Percentiles rank a stretch among this genome's conserved stretches.
Conservation (phyloP, 371 early-diverging fungal genomes). For the Fennellomyces sp. region DNA sequence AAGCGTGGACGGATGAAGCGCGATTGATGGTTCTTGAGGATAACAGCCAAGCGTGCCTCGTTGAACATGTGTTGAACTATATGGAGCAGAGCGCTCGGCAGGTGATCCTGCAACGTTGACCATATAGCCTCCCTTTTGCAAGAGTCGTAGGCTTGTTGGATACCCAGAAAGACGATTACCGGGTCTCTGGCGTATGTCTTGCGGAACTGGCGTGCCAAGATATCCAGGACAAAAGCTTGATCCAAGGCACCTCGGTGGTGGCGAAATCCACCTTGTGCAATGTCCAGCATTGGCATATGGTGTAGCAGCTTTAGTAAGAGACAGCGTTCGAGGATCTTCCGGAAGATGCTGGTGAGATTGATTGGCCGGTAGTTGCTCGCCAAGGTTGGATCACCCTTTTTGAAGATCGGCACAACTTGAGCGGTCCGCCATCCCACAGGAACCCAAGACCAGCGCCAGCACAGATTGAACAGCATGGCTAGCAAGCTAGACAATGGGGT, state of each 20-base stretch:
- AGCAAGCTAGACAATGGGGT: slow-evolving; percentile 4
- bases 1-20: background rate
- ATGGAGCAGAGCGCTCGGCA: background rate
- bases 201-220: background rate
- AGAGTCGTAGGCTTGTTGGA: slow-evolving; percentile 16
- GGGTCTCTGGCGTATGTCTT: background rate
- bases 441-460: slow-evolving; percentile 19
- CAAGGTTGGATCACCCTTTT: slow-evolving; percentile 19
- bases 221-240: slow-evolving; percentile 19
- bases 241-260: slow-evolving; percentile 14
- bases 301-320: background rate
- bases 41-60: background rate
- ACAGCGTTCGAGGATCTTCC: slow-evolving; percentile 14
- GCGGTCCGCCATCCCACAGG: slow-evolving; percentile 24
- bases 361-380: slow-evolving; percentile 20
- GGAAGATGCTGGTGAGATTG: slow-evolving; percentile 11
- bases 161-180: background rate
- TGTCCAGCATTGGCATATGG: slow-evolving; percentile 9
- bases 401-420: slow-evolving; percentile 24
- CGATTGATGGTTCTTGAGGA: background rate
- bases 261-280: slow-evolving; percentile 25
- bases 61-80: background rate
- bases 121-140: background rate
- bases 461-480: slow-evolving; percentile 13
- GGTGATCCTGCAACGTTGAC: background rate